phyloP scores from a whole-genome alignment of 306 rosid species.

The Rosa chinensis region DNA sequence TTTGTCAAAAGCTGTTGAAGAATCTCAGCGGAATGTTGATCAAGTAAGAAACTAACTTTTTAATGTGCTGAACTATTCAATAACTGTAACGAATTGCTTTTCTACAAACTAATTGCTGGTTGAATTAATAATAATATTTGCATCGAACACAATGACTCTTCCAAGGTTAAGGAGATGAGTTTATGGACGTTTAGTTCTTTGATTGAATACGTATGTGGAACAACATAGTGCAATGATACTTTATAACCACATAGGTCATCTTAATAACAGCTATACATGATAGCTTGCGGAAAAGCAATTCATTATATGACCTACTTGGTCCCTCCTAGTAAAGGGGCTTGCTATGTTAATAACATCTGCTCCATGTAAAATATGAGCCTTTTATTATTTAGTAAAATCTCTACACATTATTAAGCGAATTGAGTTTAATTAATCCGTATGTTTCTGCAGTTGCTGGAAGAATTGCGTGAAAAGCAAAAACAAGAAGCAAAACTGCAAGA shows the following conservation, averaged over 20 bases:
- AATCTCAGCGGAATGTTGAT: constrained; percentile 70
- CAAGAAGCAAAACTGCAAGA: constrained; percentile 56
- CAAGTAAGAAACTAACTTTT: constrained; percentile 48
- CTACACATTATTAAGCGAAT: not conserved
- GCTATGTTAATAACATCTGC: not conserved
- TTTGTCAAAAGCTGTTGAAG: constrained; percentile 74
- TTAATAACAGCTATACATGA: not conserved
- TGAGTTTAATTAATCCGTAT: constrained; percentile 24
- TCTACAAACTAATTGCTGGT: not conserved
- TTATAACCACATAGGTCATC: not conserved
- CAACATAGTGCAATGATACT: not conserved
- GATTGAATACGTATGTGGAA: not conserved
- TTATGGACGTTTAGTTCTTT: not conserved
- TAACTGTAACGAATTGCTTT: not conserved
- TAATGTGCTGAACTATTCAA: not conserved
- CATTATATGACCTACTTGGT: not conserved
- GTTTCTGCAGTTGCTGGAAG: constrained; percentile 59
- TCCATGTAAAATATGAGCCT: not conserved
- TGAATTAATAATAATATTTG: not conserved
- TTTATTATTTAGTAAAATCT: not conserved
- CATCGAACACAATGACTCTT: not conserved
- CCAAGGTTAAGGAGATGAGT: not conserved
- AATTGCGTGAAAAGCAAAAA: constrained; percentile 60
- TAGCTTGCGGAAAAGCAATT: not conserved
- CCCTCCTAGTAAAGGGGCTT: not conserved